Conservation (phyloP, 2,329 filamentous ascomycete genomes). For the Aspergillus udagawae region DNA sequence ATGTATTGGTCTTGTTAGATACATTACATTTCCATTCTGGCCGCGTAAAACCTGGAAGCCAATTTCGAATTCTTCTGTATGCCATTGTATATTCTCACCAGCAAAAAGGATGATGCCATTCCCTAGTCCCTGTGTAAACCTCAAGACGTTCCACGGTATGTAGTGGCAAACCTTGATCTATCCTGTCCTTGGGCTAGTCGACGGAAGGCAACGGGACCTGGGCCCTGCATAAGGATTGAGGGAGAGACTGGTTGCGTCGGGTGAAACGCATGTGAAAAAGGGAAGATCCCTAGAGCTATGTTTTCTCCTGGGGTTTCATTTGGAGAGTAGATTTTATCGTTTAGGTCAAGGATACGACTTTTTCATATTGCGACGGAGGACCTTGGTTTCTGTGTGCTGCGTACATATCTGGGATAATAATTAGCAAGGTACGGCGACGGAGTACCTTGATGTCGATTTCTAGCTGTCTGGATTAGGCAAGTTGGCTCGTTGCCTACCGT, state of each 20-base stretch:
- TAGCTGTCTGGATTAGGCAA: neutral
- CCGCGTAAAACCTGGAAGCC: too few species aligned
- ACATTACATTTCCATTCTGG: too few species aligned
- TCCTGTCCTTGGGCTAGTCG: neutral
- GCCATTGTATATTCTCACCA: neutral
- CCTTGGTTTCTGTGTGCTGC: neutral
- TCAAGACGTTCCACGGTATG: neutral
- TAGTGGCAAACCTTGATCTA: neutral
- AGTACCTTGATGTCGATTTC: neutral
- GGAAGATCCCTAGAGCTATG: neutral
- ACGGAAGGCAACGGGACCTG: neutral
- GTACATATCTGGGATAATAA: neutral
- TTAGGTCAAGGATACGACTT: neutral
- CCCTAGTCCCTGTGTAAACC: neutral
- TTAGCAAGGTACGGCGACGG: neutral
- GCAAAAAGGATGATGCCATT: neutral
- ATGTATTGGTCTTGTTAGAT: too few species aligned
- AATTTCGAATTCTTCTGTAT: too few species aligned
- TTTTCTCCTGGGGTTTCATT: neutral
- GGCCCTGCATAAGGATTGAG: neutral
- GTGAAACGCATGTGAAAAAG: neutral
- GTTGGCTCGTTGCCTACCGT: neutral
- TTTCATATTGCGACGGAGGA: neutral
- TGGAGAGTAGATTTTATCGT: neutral
- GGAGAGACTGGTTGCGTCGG: too few species aligned